Evolutionary conservation across 129 eudicot genomes (phyloP), one percentile per base, ranked within the genome.

Genomic region (Pseudognaphalium luteoalbum): DNA sequence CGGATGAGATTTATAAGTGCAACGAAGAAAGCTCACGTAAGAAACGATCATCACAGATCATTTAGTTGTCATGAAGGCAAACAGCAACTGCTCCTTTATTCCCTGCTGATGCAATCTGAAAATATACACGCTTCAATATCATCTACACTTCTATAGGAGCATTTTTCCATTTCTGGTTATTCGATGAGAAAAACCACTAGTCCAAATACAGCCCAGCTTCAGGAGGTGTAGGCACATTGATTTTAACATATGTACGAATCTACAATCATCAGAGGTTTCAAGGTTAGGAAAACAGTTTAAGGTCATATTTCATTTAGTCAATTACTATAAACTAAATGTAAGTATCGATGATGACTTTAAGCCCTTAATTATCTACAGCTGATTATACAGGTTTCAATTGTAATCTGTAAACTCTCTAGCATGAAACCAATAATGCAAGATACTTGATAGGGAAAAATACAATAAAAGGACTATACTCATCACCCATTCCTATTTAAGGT

Each of bases 131-230:
- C 47, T 8, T 39, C 12, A 9, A 39, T 39, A 4, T 44, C 52
- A 44, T 14, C 17, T 1, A 57, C 14, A 57, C 28, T n/a, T 57
- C 1, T 54, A 19, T 12, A 20, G 9, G 28, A 20, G 21, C 4
- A 57, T 57, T 19, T 57, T 6, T 54, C 60, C 28, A 57, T 19
- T 57, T 57, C 25, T 57, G 29, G 29, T 57, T 57, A 57, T 91
- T 89, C 1, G 97, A 94, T 30, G 90, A 78, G 78, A 91, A 94
- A 77, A 94, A 89, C 20, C 98, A 94, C 70, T 91, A 96, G 29
- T 91, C 98, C 79, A 94, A 72, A 73, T 87, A 89, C 35, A 94
- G 81, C 14, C 98, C 97, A 7, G 88, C 98, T 83, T 94, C 97
- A 41, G 98, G 98, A 57, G 98, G 96, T 47, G 91, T 91, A 16